Evolutionary conservation across 179 eudicot genomes (phyloP), one percentile per base, ranked within the genome.

Genomic region (Beta lomatogona): DNA sequence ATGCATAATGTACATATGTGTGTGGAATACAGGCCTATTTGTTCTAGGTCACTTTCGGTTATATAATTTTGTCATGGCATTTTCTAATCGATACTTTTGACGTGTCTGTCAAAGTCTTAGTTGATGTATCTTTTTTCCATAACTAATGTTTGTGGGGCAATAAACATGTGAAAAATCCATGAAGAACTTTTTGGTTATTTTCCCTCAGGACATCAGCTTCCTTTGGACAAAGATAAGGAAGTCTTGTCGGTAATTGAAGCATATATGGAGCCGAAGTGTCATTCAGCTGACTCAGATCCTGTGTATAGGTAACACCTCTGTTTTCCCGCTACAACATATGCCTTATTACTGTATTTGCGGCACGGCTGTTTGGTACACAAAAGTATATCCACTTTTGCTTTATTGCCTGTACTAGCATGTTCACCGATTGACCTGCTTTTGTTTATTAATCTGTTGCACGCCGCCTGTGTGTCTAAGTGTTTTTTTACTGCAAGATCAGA

Each of bases 221-320:
- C 76, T 80, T 64, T 72, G 36, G 83, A 77, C 83, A 83, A 71
- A 67, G 87, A 87, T 21, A 59, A 86, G 74, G 90, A 87, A 83
- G 83, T 89, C 73, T 78, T 79, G 80, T 88, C 79, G 58, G 97
- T 92, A 69, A 89, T 95, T 9, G 83, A 90, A 86, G 99, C 99
- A 80, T 95, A 92, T 80, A 71, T 94, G 90, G 90, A 90, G 80
- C 99, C 99, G 28, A 91, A 90, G 86, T 95, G 99, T 88, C 97
- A 95, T 85, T 77, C 89, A 50, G 91, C 88, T 36, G 98, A 93
- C 77, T 95, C 99, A 28, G 91, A 92, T 72, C 81, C 79, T 79
- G 99, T 95, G 52, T 89, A 88, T 68, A 87, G 94, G 99, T 95
- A 86, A 45, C 25, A 46, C 15, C 78, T 78, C 16, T 28, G 13